Base-by-base conservation (phyloP, 2,329 filamentous ascomycete genomes). In the Arthrobotrys iridis region DNA sequence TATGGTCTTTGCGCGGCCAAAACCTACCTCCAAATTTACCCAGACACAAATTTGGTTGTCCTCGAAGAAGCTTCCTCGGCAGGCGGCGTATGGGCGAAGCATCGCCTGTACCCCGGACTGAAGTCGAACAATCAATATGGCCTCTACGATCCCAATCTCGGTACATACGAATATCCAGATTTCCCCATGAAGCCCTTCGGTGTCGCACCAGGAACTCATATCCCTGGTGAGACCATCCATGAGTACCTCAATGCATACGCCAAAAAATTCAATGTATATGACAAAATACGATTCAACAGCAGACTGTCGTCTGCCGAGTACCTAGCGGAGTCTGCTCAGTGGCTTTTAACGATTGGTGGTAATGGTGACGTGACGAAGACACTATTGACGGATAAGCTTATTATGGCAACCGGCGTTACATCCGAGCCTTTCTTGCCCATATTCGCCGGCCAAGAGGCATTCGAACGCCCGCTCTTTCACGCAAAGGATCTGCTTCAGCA, bases 51-150 rank as follows among this genome's bases (percentile, higher is more conserved):
- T 1, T 80, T 91, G 22, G 82, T 85, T 0, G 79, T 92, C 7
- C 82, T 91, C 28, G 90, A 92, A 50, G 82, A 84, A 3, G 84
- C 85, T 8, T 80, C 83, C 10, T 86, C 86, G 0, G 79, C 89
- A 3, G 91, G 91, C 0, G 91, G 91, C 2, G 88, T 88, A 13
- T 93, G 91, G 91, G 86, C 88, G 6, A 83, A 87, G 66, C 83
- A 90, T 37, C 86, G 90, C 0, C 82, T 92, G 0, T 90, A 93
- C 80, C 87, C 88, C 0, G 88, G 87, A 0, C 84, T 94, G 55
- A 90, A 88, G 79, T 89, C 87, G 62, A 93, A 94, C 81, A 93
- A 93, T 79, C 86, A 92, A 80, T 81, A 89, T 8, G 90, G 91
- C 1, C 90, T 88, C 0, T 92, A 89, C 78, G 71, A 75, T 46